Evolutionary conservation across 2,329 filamentous ascomycete species (phyloP).

Genomic region (Zalaria sp.): DNA sequence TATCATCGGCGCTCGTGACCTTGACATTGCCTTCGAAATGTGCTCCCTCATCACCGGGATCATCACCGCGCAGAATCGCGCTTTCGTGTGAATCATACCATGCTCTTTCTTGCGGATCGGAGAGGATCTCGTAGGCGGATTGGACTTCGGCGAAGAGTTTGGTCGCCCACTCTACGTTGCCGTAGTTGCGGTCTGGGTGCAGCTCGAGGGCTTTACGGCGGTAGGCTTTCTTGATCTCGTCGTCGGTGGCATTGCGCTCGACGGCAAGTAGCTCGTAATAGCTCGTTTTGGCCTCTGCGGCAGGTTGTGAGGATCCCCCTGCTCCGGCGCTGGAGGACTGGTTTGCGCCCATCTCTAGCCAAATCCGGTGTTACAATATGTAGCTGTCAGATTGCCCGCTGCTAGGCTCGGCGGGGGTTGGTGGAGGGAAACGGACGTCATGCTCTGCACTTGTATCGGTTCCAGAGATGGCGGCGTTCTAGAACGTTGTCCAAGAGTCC

Average conservation of each 20-base stretch:
- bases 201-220: constrained; percentile 79
- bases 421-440: too few relatives aligned
- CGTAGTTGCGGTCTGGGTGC: constrained; percentile 87
- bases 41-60: constrained; percentile 32
- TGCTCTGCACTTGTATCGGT: too few relatives aligned
- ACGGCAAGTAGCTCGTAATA: constrained; percentile 78
- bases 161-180: constrained; percentile 72
- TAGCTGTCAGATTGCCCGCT: too few relatives aligned
- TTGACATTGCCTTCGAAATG: constrained; percentile 55
- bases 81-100: constrained; percentile 97
- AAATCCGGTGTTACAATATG: background rate
- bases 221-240: constrained; percentile 95
- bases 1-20: constrained; percentile 67
- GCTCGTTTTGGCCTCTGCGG: constrained; percentile 45
- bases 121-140: constrained; percentile 87
- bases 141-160: constrained; percentile 82
- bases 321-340: constrained; percentile 24
- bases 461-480: too few relatives aligned
- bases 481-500: too few relatives aligned
- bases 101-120: constrained; percentile 84
- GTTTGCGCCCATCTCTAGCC: constrained; percentile 28
- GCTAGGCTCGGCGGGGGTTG: too few relatives aligned
- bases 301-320: constrained; percentile 9
- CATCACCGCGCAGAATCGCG: constrained; percentile 59
- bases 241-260: constrained; percentile 57